Base-by-base conservation (phyloP, 1,139 yeast genomes). In the Pneumocystis murina region DNA sequence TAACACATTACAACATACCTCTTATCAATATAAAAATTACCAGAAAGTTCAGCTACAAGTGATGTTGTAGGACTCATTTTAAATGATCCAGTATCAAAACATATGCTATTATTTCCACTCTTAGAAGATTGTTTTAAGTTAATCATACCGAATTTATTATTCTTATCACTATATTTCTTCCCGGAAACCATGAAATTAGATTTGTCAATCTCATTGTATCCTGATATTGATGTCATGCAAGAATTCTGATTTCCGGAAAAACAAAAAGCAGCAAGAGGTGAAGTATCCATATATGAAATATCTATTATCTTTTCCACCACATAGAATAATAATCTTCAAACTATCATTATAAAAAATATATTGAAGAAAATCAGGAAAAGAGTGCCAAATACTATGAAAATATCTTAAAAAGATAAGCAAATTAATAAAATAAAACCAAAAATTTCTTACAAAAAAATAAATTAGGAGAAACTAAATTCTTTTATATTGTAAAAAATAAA, bases 1-100 rank as follows among this genome's bases (percentile, higher is more conserved):
- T 16, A 48, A 24, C 5, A 48, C 14, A 24, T 48, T 20, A 48
- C 35, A 48, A 24, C 14, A 24, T 60, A 39, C 62, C 55, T 59
- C 35, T 39, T 41, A 58, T 62, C 63, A 17, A 62, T 62, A 43
- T 55, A 54, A 58, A 62, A 55, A 35, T 62, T 62, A 41, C 55
- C 40, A 30, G 63, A 62, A 20, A 62, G 14, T 20, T 62, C 63
- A 10, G 63, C 63, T 35, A 63, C 63, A 20, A 62, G 63, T 5
- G 63, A 62, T 43, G 61, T 38, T 16, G 64, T 59, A 16, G 63
- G 63, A 16, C 60, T 58, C 55, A 48, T 48, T 48, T 48, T 48
- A 24, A 48, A 48, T 16, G 55, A n/a, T 24, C 33, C 14, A 12
- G 55, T 24, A 24, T 48, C 33, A 48, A 48, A 48, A 24, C n/a